Base-by-base conservation (phyloP, 768 basidiomycete species). In the Mycena polygramma region DNA sequence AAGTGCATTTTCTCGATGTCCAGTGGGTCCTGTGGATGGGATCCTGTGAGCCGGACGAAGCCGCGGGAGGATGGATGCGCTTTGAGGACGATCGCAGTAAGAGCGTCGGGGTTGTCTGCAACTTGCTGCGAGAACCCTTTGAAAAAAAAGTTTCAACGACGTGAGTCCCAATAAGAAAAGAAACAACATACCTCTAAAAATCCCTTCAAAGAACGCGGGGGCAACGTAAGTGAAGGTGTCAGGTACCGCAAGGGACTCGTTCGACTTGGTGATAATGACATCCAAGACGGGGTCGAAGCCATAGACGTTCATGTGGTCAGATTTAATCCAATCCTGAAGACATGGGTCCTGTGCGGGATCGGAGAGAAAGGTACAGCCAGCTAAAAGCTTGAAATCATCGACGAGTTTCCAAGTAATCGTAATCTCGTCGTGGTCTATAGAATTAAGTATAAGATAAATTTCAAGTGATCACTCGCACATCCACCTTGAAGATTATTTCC, bases 1-100 rank as follows among this genome's bases (percentile, higher is more conserved):
- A 79, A 81, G 53, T 74, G 80, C 17, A 68, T 66, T 54, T 81
- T 81, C 54, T 76, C 73, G 51, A 81, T 79, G 65, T 78, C 71
- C 15, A 81, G 75, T 0, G 43, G 51, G 35, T 81, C 80, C 68
- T 81, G 79, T 3, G 77, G 77, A 57, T 80, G 77, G 7, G 77
- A 65, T 17, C 79, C 79, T 1, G 79, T 81, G 52, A 81, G 73
- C 6, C 70, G 74, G 7, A 81, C 79, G n/a, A 75, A 77, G 15
- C 79, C 80, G 60, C 72, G 76, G 14, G 78, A 79, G 36, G 78
- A 79, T 2, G 79, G 75, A 66, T 79, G 79, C 11, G 76, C 75
- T 60, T 76, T 76, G 48, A 79, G 75, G 26, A 77, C 70, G 53
- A 79, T 68, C 5, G 77, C 79, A 1, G 77, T 77, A 9, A 80